Evolutionary conservation across 2,329 filamentous ascomycete species (phyloP), one percentile per base, ranked within the genome.

Genomic region (Exophiala phaeomuriformis): DNA sequence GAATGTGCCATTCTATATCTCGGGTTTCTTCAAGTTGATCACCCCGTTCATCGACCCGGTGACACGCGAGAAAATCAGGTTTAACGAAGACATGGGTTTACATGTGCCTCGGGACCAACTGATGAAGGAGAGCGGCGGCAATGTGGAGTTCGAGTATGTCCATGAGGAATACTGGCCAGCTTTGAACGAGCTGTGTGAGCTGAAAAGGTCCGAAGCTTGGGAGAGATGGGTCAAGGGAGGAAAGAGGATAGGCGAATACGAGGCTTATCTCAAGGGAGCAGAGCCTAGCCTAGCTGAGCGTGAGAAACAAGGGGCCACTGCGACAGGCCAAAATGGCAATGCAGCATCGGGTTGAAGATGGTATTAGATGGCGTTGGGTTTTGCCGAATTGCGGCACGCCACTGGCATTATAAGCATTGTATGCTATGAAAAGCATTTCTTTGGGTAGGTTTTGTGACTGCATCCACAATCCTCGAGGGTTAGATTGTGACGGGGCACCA

Each of bases 1-100:
- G 61, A 94, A 97, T 62, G 88, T 95, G 46, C 91, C 91, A 0
- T 96, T 88, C 83, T 80, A 95, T 59, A 88, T 97, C 57, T 85
- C 82, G 70, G 87, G 87, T 47, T 98, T 98, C 78, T 95, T 97
- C 79, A 96, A 95, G 72, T 75, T 96, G 64, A 90, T 98, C 72
- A 90, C 83, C 3, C 90, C 91, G 37, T 96, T 98, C 72, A 95
- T 98, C 72, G 93, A 98, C 71, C 93, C 93, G 5, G 75, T 90
- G 64, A 98, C 93, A 6, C 83, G 87, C 54, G 84, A 93, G 66
- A 98, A 98, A 77, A 84, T 98, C 74, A 94, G 93, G 75, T 96
- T 95, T 78, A 96, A 97, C 75, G 90, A 95, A 69, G 86, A 94
- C 67, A 84, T 95, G 75, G 79, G 78, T 62, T 76, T 86, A 62